Evolutionary conservation across 352 stramenopile species (phyloP).

Genomic region (Phytophthora quininea): DNA sequence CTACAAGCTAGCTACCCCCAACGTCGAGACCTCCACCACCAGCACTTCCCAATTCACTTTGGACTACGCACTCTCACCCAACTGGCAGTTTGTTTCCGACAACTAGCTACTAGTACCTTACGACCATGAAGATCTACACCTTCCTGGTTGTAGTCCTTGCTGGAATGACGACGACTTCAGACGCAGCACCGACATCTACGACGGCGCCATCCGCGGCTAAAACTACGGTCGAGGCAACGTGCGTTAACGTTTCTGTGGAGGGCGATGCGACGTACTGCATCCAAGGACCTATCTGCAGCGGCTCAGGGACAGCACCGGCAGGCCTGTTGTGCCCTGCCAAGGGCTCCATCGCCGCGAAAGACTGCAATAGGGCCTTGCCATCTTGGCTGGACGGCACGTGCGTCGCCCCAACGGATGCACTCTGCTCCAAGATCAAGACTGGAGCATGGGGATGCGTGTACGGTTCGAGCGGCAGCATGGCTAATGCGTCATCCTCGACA

Average conservation of each 20-base stretch:
- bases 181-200: too few species aligned
- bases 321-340: constrained; percentile 49
- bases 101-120: too few species aligned
- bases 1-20: too few species aligned
- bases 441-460: constrained; percentile 57
- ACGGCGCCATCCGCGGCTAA: neutral
- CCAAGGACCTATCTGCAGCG: constrained; percentile 49
- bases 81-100: too few species aligned
- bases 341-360: constrained; percentile 43
- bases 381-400: constrained; percentile 44
- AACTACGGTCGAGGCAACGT: constrained; percentile 17
- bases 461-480: neutral
- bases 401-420: constrained; percentile 42
- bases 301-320: constrained; percentile 34
- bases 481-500: constrained; percentile 7
- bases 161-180: too few species aligned
- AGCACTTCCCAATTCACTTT: too few species aligned
- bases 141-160: too few species aligned
- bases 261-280: constrained; percentile 67
- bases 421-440: constrained; percentile 57
- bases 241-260: constrained; percentile 52
- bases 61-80: too few species aligned
- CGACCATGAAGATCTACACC: too few species aligned
- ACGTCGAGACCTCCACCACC: too few species aligned
- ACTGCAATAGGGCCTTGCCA: constrained; percentile 25